Evolutionary conservation across 495 filamentous ascomycete species (phyloP).

Genomic region (Penicillium arizonense): DNA sequence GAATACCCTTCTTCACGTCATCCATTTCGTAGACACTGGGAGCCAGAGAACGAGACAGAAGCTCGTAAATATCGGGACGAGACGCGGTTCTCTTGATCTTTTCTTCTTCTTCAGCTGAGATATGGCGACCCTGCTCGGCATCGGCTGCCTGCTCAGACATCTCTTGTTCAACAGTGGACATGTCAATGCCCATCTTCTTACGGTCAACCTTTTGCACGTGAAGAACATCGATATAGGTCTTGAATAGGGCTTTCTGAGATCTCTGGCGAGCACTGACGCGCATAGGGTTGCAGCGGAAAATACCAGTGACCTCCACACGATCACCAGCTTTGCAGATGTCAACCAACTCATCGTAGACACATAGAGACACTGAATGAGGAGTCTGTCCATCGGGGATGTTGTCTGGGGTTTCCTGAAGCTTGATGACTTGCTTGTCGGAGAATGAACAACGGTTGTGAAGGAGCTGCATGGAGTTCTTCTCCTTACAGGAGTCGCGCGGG

Average conservation of each 20-base stretch:
- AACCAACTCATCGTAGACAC: constrained; percentile 94
- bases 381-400: constrained; percentile 90
- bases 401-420: constrained; percentile 96
- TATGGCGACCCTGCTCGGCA: constrained; percentile 76
- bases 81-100: constrained; percentile 82
- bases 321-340: constrained; percentile 98
- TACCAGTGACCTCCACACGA: constrained; percentile 91
- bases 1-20: constrained; percentile 96
- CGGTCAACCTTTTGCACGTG: constrained; percentile 97
- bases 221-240: constrained; percentile 93
- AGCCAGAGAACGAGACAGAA: constrained; percentile 87
- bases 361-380: constrained; percentile 96
- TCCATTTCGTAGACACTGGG: constrained; percentile 98
- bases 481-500: constrained; percentile 77
- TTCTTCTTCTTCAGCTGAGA: constrained; percentile 86
- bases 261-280: constrained; percentile 93
- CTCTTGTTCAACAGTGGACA: constrained; percentile 84
- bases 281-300: constrained; percentile 92
- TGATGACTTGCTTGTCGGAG: constrained; percentile 97
- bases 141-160: constrained; percentile 71
- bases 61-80: constrained; percentile 87
- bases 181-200: constrained; percentile 87
- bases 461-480: constrained; percentile 95
- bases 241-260: constrained; percentile 90
- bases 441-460: constrained; percentile 95